Base-by-base conservation (phyloP, 2,329 filamentous ascomycete species). In the Diaporthe amygdali region DNA sequence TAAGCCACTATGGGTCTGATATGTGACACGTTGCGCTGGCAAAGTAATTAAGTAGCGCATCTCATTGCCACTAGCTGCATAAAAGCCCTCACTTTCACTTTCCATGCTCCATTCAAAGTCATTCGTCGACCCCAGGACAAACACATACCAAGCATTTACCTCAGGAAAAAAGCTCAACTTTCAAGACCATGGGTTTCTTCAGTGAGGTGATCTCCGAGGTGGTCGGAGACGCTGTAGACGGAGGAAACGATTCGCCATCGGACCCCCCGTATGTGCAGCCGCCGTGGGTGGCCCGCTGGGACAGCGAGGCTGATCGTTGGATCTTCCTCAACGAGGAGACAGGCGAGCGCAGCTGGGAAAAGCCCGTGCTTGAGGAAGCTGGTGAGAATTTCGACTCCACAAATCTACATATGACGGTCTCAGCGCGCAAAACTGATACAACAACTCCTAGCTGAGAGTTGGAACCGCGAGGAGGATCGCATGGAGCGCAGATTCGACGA, bases 301-400 rank as follows among this genome's bases (percentile, higher is more conserved):
- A 71, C 34, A 51, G 56, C 66, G 66, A 71, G 34, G 56, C 52
- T 22, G 66, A 56, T 49, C 66, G 70, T 49, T 71, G 70, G 70
- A 52, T 71, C 56, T 71, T 69, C 17, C 39, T 71, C 66, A 71
- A 71, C 44, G 70, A 71, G 14, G 66, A 55, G 32, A 71, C 70
- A 10, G 70, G 70, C 32, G 70, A 71, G 56, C 70, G 70, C 49
- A 71, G 66, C 41, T 69, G 59, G 47, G 70, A 71, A 41, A 56
- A 27, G 20, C 70, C 70, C 12, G 49, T 71, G 3, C 37, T 71
- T 6, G 70, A 71, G 17, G 70, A 71, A 46, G 70, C 66, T 30
- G 70, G 70, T 71, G 32, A 56, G 61, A 59, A 8, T n/a, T 15
- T 9, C 6, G 9, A 15, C 25, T 32, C 3, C 1, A 9, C 2